Evolutionary conservation across 2,329 filamentous ascomycete species (phyloP), one percentile per base, ranked within the genome.

Genomic region (Leptographium flavum): DNA sequence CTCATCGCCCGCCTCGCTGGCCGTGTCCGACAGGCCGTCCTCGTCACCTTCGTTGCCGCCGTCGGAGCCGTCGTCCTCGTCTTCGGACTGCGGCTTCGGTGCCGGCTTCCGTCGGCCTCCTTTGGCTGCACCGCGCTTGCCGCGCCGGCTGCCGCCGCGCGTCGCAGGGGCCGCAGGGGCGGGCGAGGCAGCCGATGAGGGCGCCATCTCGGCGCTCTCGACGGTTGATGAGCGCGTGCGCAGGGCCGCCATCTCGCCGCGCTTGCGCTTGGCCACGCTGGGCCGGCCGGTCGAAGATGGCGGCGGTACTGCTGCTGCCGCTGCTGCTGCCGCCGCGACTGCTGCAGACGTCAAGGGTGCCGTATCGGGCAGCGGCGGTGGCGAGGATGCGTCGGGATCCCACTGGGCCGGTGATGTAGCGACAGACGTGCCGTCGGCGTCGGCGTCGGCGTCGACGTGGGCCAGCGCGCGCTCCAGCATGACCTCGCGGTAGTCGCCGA

Each of bases 361-460:
- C n/a, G n/a, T n/a, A n/a, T n/a, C n/a, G n/a, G 35, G 30, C n/a
- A 43, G 42, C 17, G 33, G 22, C 9, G 37, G 32, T 14, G 45
- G 40, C 13, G 41, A 42, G n/a, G 50, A 46, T 27, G 36, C 42
- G 36, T 53, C 51, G 2, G 53, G 49, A 31, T 48, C 43, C 52
- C 52, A 55, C 23, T 49, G 48, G 2, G 50, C 44, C 4, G 53
- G 53, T 15, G 53, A 53, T 2, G 52, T 50, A 2, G 47, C 50
- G 0, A 43, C 31, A 15, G 50, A 50, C n/a, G 31, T 28, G 15
- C 28, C 23, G 42, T 28, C 42, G 17, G n/a, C 32, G n/a, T 28
- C 45, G 36, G 15, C 31, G 25, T 31, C 46, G 31, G 38, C 43
- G 36, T 45, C 47, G 14, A 14, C 40, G 17, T 8, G 9, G 25